Evolutionary conservation across 2,329 filamentous ascomycete genomes (phyloP).

Genomic region (Trichophyton simii): DNA sequence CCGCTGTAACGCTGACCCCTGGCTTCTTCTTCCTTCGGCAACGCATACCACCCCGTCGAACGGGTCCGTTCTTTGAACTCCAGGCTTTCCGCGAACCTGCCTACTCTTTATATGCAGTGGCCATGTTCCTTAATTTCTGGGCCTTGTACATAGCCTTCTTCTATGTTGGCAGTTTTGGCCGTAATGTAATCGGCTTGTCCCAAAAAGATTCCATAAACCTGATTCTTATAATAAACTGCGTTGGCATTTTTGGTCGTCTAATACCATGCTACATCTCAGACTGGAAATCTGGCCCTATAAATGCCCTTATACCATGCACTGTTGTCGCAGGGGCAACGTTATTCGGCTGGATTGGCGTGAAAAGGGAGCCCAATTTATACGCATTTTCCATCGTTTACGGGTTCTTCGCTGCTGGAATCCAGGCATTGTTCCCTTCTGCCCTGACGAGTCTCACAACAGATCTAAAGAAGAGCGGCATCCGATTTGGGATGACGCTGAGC

Average conservation of each 20-base stretch:
- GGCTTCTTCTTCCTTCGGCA: constrained; percentile 37
- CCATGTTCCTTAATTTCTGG: constrained; percentile 38
- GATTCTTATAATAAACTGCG: constrained; percentile 52
- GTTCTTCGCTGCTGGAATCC: constrained; percentile 50
- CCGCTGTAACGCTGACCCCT: constrained; percentile 35
- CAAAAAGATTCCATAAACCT: constrained; percentile 44
- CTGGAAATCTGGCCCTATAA: constrained; percentile 45
- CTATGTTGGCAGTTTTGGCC: constrained; percentile 33
- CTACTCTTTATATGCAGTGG: constrained; percentile 34
- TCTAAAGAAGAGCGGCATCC: constrained; percentile 41
- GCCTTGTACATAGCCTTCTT: constrained; percentile 45
- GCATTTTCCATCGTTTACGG: constrained; percentile 53
- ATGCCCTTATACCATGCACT: constrained; percentile 44
- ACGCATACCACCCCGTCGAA: constrained; percentile 37
- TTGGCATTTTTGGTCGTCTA: constrained; percentile 47
- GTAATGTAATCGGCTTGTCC: constrained; percentile 28
- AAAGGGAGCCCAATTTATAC: constrained; percentile 41
- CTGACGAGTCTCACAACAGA: constrained; percentile 44
- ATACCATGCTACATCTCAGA: constrained; percentile 49
- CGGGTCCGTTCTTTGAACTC: constrained; percentile 41
- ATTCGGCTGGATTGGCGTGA: constrained; percentile 49
- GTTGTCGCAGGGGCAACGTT: constrained; percentile 32
- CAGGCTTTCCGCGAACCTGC: constrained; percentile 39
- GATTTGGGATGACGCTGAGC: constrained; percentile 46
- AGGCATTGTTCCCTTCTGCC: constrained; percentile 53